Evolutionary conservation across 1,139 yeast species (phyloP), one percentile per base, ranked within the genome.

Genomic region (Maudiozyma humilis): DNA sequence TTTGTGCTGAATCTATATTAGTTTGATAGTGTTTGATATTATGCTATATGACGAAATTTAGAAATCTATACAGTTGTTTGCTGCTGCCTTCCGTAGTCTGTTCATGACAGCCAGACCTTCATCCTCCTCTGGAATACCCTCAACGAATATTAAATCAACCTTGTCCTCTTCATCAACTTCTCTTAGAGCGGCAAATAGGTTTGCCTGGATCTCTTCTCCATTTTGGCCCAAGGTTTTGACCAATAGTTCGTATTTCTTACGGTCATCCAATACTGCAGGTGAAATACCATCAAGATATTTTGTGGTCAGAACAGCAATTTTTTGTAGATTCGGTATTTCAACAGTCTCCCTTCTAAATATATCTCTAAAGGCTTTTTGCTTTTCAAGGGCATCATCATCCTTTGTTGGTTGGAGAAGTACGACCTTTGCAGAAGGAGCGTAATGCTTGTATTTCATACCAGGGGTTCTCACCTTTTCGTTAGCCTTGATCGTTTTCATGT

Each of bases 91-190:
- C 42, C 75, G 71, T 34, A 91, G 69, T 52, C 98, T 68, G 61
- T 91, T 91, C 96, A 91, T 89, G 36, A 91, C 82, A 0, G 98
- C 98, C 44, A 89, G 69, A 0, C 98, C 98, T 57, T 88, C 93
- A 44, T 82, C 71, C 0, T 69, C 62, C 51, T 81, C 86, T 19
- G 70, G 75, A 3, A 86, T 73, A 0, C 91, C 91, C 57, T 86
- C 71, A 0, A 86, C 86, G 38, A 88, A 67, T 6, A 88, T 84
- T 36, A 75, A 49, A 48, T 79, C 84, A 2, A 77, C 84, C 1
- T 69, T 71, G 16, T 63, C 63, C 31, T 62, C 54, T 46, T 78
- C 83, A 57, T 88, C 96, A 15, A 82, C 78, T 41, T 80, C 78
- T 56, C 98, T 72, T 42, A 91, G 69, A 32, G 68, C 63, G 25